Evolutionary conservation across 2,329 filamentous ascomycete genomes (phyloP), one percentile per base, ranked within the genome.

Genomic region (Alternaria longipes): DNA sequence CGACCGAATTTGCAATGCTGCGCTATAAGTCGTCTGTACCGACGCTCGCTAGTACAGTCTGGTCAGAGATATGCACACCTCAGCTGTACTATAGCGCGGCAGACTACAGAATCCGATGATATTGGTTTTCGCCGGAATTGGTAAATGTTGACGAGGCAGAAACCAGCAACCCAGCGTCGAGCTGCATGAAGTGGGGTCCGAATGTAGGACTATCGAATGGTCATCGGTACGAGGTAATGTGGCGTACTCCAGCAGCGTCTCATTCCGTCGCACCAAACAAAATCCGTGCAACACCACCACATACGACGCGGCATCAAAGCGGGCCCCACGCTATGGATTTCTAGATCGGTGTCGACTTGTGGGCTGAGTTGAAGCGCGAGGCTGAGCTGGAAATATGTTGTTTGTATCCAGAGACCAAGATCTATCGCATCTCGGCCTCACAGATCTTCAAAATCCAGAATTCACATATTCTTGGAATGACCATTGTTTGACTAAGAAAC

Each of bases 131-230:
- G 7, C 36, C 51, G 24, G 51, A 54, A 42, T 18, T 14, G 51
- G 38, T n/a, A 54, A 28, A 11, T 9, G 4, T 54, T 54, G 38
- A n/a, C 51, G 38, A 44, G 36, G 40, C 28, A 22, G 26, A 34
- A 7, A n/a, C 12, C 7, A 4, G n/a, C n/a, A 49, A 32, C 18
- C 7, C 16, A n/a, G 28, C 18, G 11, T 49, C 14, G 12, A 34
- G 8, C 28, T 34, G 11, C 30, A 49, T 20, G 6, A 18, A 22
- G 28, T 49, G 45, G 45, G 45, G 28, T 49, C 45, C 28, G 7
- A 34, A 49, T 34, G n/a, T 3, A 34, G 12, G 8, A 4, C 32
- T 22, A 20, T 14, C n/a, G 28, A 32, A 22, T 18, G 1, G 28
- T 49, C 45, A 34, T 22, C 28, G 20, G 12, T 32, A 34, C 45